These are phyloP conservation scores for Sutorius australiensis DNA, from an alignment of 768 basidiomycete species.

Conservation along the genomic window DNA sequence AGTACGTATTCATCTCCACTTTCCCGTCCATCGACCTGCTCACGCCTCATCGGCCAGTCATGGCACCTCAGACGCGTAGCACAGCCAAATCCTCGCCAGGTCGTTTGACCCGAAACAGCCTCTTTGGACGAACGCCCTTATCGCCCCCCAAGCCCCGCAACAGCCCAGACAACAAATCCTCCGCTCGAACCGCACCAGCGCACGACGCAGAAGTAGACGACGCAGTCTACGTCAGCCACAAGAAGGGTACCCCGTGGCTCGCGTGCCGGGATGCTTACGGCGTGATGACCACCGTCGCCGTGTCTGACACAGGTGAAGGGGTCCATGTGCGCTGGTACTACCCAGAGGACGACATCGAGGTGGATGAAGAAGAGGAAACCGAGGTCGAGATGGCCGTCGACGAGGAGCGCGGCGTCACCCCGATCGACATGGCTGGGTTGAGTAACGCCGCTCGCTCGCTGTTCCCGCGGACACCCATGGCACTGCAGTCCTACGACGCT, in stretches of 20 bases:
- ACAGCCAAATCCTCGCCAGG: constrained; percentile 13
- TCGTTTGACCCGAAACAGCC: constrained; percentile 23
- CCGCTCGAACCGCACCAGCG: neutral
- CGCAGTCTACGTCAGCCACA: neutral
- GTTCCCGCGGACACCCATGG: constrained; percentile 22
- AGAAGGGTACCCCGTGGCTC: constrained; percentile 11
- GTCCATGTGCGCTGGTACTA: constrained; percentile 22
- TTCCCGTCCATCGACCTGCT: too few species aligned
- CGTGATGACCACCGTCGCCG: constrained; percentile 8
- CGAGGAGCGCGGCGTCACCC: constrained; percentile 17
- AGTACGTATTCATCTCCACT: neutral
- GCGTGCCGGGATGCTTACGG: constrained; percentile 17
- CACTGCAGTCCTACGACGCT: constrained; percentile 21
- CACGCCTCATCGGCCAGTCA: neutral
- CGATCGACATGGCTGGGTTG: neutral
- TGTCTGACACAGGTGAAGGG: constrained; percentile 23
- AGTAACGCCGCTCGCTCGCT: neutral
- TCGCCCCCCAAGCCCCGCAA: constrained; percentile 8
- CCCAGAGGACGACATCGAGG: constrained; percentile 2
- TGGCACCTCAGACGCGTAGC: constrained; percentile 29
- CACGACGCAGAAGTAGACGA: neutral
- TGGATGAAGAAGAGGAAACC: constrained; percentile 6
- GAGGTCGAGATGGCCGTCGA: constrained; percentile 12
- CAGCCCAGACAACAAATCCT: neutral
- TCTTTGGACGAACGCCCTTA: constrained; percentile 13